phyloP scores from a whole-genome alignment of 208 protist species.

The Wallacemonas sp. region DNA sequence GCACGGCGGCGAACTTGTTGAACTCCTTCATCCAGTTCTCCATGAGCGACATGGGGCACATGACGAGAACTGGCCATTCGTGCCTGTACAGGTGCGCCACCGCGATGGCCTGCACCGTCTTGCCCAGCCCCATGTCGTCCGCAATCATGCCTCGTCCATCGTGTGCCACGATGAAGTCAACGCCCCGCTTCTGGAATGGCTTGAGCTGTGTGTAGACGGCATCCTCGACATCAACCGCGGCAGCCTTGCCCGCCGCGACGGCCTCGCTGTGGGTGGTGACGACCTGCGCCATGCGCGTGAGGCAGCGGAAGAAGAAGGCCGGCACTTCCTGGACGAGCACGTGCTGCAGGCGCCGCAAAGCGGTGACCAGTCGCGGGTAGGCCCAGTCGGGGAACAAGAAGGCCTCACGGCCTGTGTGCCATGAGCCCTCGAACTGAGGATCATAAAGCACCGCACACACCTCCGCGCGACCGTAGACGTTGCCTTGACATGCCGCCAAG shows the following conservation, averaged over 20 bases:
- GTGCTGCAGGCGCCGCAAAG: slow-evolving; percentile 30
- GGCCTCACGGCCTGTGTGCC: slow-evolving; percentile 47
- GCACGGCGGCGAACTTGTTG: slow-evolving; percentile 78
- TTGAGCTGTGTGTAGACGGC: slow-evolving; percentile 70
- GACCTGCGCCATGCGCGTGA: slow-evolving; percentile 43
- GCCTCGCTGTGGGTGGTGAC: slow-evolving; percentile 32
- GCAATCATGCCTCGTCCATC: slow-evolving; percentile 91
- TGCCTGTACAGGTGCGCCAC: slow-evolving; percentile 87
- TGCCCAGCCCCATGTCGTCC: slow-evolving; percentile 97
- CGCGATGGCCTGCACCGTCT: slow-evolving; percentile 96
- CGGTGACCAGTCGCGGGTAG: slow-evolving; percentile 47
- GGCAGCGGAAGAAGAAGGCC: slow-evolving; percentile 74
- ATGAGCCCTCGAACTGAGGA: slow-evolving; percentile 38
- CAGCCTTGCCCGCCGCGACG: slow-evolving; percentile 28
- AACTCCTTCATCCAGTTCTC: slow-evolving; percentile 94
- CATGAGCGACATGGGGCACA: slow-evolving; percentile 92
- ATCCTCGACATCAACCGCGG: slow-evolving; percentile 50
- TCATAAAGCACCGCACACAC: slow-evolving; percentile 49
- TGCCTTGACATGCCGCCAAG: slow-evolving; percentile 26
- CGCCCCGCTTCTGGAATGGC: slow-evolving; percentile 78
- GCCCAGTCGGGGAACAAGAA: slow-evolving; percentile 70
- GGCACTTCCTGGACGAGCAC: slow-evolving; percentile 68
- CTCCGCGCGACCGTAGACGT: slow-evolving; percentile 16
- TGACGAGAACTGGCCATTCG: slow-evolving; percentile 95
- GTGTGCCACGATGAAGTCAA: slow-evolving; percentile 75